phyloP scores from a whole-genome alignment of 352 stramenopile genomes.

The Globisporangium lucens region DNA sequence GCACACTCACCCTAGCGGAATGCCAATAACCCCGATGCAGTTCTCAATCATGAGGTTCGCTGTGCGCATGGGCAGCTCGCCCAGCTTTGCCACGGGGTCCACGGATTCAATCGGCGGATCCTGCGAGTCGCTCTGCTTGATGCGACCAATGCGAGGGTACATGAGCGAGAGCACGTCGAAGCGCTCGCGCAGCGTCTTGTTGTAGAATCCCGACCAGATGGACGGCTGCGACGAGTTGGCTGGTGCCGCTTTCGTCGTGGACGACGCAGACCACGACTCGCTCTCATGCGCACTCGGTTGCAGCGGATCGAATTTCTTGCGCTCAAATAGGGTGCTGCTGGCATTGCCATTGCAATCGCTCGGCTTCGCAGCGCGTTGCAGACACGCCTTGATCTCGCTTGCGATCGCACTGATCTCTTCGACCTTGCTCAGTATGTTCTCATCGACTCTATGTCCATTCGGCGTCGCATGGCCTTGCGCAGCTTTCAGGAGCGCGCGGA shows the following conservation, averaged over 20 bases:
- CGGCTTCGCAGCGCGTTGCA: neutral
- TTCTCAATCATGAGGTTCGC: constrained; percentile 91
- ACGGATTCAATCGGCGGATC: constrained; percentile 16
- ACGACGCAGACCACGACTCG: constrained; percentile 25
- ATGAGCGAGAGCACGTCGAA: constrained; percentile 84
- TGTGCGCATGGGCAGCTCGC: constrained; percentile 68
- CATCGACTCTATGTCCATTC: neutral
- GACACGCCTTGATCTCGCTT: constrained; percentile 28
- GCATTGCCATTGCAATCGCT: neutral
- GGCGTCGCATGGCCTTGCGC: constrained; percentile 19
- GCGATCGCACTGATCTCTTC: constrained; percentile 12
- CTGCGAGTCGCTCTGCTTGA: constrained; percentile 26
- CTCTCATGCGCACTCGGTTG: constrained; percentile 34
- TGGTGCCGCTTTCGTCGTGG: constrained; percentile 10
- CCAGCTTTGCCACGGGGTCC: constrained; percentile 46
- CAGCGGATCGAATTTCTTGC: constrained; percentile 52
- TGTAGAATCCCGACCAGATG: constrained; percentile 88
- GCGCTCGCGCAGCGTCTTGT: constrained; percentile 83
- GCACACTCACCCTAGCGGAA: constrained; percentile 64
- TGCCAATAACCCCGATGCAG: constrained; percentile 81
- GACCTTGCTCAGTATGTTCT: constrained; percentile 9
- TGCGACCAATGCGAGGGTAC: constrained; percentile 61
- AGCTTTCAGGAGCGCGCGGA: constrained; percentile 14
- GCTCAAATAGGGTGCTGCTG: neutral
- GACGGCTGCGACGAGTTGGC: constrained; percentile 52